These are phyloP conservation scores for Schwanniomyces yamadae DNA, from an alignment of 805 yeast species.

Conservation along the genomic window DNA sequence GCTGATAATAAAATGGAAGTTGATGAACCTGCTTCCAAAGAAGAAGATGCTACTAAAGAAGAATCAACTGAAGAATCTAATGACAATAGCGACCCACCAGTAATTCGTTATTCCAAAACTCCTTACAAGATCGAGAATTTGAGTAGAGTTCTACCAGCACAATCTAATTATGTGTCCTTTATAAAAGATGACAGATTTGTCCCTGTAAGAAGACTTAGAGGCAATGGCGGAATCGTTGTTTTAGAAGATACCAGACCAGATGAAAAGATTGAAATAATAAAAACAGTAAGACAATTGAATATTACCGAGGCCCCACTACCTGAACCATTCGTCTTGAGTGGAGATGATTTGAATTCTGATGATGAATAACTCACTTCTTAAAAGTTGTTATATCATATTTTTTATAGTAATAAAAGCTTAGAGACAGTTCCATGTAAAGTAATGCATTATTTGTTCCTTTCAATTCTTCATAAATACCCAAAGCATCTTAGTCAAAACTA, in stretches of 20 bases:
- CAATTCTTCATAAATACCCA: too few relatives aligned
- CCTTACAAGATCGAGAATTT: conserved; percentile 75
- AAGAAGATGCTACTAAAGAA: conserved; percentile 16
- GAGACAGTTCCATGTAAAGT: too few relatives aligned
- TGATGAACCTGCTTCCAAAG: conserved; percentile 24
- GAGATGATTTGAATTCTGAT: conserved; percentile 49
- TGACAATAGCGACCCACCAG: conserved; percentile 29
- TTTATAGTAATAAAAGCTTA: neutral
- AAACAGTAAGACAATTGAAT: conserved; percentile 79
- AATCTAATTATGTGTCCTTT: conserved; percentile 79
- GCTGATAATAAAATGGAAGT: conserved; percentile 41
- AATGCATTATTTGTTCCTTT: neutral
- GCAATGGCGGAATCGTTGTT: conserved; percentile 67
- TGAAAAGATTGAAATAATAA: conserved; percentile 64
- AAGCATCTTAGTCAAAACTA: too few relatives aligned
- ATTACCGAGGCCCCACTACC: conserved; percentile 74
- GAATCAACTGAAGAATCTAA: conserved; percentile 35
- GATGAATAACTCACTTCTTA: conserved; percentile 7
- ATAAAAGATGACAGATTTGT: conserved; percentile 69
- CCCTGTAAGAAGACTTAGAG: conserved; percentile 80
- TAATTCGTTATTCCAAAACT: conserved; percentile 55
- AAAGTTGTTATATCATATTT: conserved; percentile 1
- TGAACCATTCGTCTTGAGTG: conserved; percentile 64
- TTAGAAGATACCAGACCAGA: conserved; percentile 62
- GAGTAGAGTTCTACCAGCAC: conserved; percentile 87